phyloP scores from a whole-genome alignment of 1,284 basidiomycete species.

The Sanguinoderma infundibulare region DNA sequence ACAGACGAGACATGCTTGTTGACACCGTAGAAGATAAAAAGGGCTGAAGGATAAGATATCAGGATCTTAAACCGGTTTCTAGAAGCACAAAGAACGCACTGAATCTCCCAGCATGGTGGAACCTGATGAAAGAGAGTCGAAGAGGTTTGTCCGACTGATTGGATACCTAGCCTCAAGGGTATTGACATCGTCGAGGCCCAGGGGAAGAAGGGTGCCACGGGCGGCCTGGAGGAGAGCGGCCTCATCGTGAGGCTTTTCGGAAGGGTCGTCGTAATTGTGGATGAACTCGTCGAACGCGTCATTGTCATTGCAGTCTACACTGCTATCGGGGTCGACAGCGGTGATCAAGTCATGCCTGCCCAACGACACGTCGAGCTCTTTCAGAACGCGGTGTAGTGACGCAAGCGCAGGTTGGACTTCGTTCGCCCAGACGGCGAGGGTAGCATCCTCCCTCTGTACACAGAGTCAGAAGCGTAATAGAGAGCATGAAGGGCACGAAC shows the following conservation, averaged over 20 bases:
- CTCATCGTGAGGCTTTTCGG: background rate
- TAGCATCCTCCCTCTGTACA: constrained; percentile 5
- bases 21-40: background rate
- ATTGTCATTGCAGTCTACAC: background rate
- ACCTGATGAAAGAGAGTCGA: background rate
- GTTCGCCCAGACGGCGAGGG: constrained; percentile 4
- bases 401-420: background rate
- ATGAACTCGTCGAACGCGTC: constrained; percentile 8
- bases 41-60: background rate
- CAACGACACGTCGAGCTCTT: background rate
- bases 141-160: background rate
- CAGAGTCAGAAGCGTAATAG: background rate
- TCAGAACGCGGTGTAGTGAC: background rate
- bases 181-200: constrained; percentile 2
- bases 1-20: background rate
- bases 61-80: background rate
- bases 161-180: background rate
- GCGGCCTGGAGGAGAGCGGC: background rate
- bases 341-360: background rate
- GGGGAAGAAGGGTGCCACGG: background rate
- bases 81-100: background rate
- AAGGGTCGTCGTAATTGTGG: constrained; percentile 7
- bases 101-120: constrained; percentile 11
- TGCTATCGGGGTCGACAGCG: background rate
- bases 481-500: background rate